phyloP scores from a whole-genome alignment of 2,329 filamentous ascomycete species.

The Fusarium mundagurra region DNA sequence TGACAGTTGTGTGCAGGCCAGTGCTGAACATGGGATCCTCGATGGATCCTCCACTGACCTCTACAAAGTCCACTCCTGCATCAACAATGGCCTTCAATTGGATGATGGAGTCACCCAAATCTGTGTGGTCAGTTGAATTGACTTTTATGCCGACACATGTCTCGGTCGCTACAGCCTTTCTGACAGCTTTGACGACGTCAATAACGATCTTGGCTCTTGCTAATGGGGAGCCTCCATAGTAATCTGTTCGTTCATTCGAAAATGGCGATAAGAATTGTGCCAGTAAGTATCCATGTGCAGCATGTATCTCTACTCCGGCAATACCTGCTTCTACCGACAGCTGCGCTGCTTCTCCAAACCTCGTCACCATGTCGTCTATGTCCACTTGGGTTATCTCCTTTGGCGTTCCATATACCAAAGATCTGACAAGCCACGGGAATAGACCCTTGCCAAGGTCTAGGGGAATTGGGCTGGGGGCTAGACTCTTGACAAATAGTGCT shows the following conservation, averaged over 20 bases:
- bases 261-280: not conserved
- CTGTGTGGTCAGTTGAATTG: not conserved
- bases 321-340: not conserved
- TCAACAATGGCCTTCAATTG: not conserved
- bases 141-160: not conserved
- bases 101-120: not conserved
- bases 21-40: not conserved
- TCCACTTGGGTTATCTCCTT: not conserved
- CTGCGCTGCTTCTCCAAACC: not conserved
- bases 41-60: constrained; percentile 1
- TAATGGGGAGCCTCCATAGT: not conserved
- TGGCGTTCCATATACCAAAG: not conserved
- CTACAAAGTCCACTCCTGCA: not conserved
- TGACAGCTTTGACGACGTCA: not conserved
- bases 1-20: not conserved
- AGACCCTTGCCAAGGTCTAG: not conserved
- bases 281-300: not conserved
- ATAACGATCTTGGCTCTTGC: not conserved
- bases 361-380: not conserved
- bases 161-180: not conserved
- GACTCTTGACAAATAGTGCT: not conserved
- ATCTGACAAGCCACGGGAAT: not conserved
- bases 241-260: not conserved
- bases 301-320: not conserved
- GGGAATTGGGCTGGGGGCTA: not conserved